phyloP scores from a whole-genome alignment of 2,329 filamentous ascomycete genomes.

The Ascochyta viciae-villosae region DNA sequence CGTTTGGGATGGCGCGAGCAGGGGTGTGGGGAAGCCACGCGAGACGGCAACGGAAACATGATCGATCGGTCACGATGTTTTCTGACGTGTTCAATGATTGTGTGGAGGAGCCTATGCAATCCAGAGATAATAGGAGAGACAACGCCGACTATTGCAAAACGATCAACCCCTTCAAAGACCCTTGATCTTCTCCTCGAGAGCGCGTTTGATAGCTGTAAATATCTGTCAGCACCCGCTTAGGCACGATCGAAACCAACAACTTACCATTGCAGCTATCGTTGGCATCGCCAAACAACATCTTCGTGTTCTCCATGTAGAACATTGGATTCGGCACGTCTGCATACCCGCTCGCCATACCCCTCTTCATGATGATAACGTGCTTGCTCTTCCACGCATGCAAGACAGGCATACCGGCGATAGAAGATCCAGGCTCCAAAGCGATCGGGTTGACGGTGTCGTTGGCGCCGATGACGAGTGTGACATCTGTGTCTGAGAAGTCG shows the following conservation, averaged over 20 bases:
- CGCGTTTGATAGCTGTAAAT: constrained; percentile 46
- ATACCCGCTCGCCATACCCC: constrained; percentile 87
- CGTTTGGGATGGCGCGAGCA: constrained; percentile 2
- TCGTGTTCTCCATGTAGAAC: constrained; percentile 89
- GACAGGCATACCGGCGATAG: constrained; percentile 92
- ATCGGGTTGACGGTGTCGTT: constrained; percentile 95
- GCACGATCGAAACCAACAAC: neutral
- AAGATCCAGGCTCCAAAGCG: constrained; percentile 79
- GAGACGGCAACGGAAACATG: neutral
- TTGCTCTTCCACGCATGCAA: constrained; percentile 94
- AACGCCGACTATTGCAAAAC: neutral
- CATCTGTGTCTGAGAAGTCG: constrained; percentile 83
- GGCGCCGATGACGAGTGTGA: constrained; percentile 87
- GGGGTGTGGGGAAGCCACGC: constrained; percentile 9
- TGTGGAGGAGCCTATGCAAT: neutral
- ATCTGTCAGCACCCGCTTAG: constrained; percentile 21
- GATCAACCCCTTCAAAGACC: constrained; percentile 27
- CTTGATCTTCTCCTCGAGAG: constrained; percentile 45
- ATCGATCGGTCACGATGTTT: neutral
- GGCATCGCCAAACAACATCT: constrained; percentile 92
- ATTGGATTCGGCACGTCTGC: constrained; percentile 92
- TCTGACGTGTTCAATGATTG: neutral
- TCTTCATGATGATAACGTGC: constrained; percentile 92
- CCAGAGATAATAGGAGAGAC: neutral
- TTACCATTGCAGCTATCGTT: constrained; percentile 78